Base-by-base conservation (phyloP, 1,284 basidiomycete genomes). In the Malassezia sp. region DNA sequence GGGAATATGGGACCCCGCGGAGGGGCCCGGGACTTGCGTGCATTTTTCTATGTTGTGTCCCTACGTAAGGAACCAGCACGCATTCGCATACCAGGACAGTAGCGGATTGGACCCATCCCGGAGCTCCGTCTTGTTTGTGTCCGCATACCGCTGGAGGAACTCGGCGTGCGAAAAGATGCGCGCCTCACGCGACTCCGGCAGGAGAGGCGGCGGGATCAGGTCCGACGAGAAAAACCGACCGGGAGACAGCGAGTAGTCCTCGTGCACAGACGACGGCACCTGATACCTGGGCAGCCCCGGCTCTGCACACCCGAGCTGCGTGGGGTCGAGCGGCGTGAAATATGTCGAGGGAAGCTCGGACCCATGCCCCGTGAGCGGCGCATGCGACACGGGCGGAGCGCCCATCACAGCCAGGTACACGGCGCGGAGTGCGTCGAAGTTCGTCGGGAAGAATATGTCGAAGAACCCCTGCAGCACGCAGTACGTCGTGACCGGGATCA, bases 361-460 rank as follows among this genome's bases (percentile, higher is more conserved):
- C 31, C 7, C 15, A 33, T 28, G 17, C 18, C 15, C 5, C 12
- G 34, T 15, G 1, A 5, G 17, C 11, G 9, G 22, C 2, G 37
- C 27, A 14, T 14, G 11, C 6, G 18, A 14, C 8, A 18, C 32
- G 7, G 24, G 27, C n/a, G 36, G 31, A 20, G 36, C 12, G 23
- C 28, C 76, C 51, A 60, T 59, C 3, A 57, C 40, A 12, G 39
- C 24, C 10, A 31, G 22, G 38, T 71, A 71, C 4, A 63, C 37
- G 10, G 54, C 43, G 2, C 40, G 30, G 21, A 97, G 75, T 17
- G 78, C 77, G 41, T 80, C 78, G 59, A 97, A 99, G 67, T 90
- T 75, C 6, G 91, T 97, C 2, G 93, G 93, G 75, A 97, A 99
- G 76, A 99, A 89, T 56, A 97, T 97, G 73, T 99, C 93, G 71